Base-by-base conservation (phyloP, 257 asterid genomes). In the Rehmannia glutinosa region DNA sequence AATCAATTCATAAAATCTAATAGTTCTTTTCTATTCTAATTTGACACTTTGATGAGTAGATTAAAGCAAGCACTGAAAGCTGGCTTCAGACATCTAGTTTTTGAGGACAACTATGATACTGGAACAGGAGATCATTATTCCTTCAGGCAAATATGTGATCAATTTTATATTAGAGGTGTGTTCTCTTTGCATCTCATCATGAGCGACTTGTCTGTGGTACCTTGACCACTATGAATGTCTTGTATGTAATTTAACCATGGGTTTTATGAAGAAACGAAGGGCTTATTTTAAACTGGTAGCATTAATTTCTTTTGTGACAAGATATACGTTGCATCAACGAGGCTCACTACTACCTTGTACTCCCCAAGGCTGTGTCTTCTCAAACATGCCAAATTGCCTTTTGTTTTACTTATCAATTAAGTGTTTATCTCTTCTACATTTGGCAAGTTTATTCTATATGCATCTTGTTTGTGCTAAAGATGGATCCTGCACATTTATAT, bases 101-200 rank as follows among this genome's bases (percentile, higher is more conserved):
- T 92, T 32, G 97, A 92, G 87, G 98, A 92, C 78, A 92, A 92
- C 74, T 92, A 92, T 72, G 98, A 92, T 73, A 92, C 97, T 52
- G 96, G 98, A 73, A 90, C 97, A 4, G 98, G 98, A 42, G 97
- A 92, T 62, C 98, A 92, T 83, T 92, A 92, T 73, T 90, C 98
- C 77, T 83, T 92, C 74, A 83, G 98, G 82, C 98, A 92, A 70
- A 92, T 92, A 73, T 92, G 98, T 55, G 98, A 92, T 75, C 98
- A 92, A 69, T 83, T 79, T 75, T 86, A 90, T 53, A 82, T 90
- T 36, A 78, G 86, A 84, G 98, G 98, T 87, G 55, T 42, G 75
- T 61, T 53, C 28, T 63, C 64, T 72, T 64, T 63, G n/a, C 56
- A 43, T 9, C 30, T 58, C 65, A 42, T 19, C n/a, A 36, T 17